Conservation (phyloP, 805 yeast species). For the Sugiyamaella chiloensis region DNA sequence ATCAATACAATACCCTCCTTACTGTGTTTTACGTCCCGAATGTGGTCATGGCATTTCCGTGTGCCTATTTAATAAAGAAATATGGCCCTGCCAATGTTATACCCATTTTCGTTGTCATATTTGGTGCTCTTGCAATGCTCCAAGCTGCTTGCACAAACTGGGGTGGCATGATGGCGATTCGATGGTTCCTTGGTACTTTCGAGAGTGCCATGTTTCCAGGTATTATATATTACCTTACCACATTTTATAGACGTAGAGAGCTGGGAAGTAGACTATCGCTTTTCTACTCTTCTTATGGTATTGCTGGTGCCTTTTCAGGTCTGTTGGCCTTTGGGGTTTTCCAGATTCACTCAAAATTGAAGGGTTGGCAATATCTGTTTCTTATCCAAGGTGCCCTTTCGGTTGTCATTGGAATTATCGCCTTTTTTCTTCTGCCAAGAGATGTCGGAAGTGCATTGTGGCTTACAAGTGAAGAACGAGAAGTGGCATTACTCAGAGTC, state of each 20-base stretch:
- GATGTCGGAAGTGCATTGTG: slow-evolving; percentile 67
- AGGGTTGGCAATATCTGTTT: slow-evolving; percentile 56
- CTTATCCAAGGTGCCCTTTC: slow-evolving; percentile 49
- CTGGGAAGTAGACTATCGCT: slow-evolving; percentile 66
- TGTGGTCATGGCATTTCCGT: slow-evolving; percentile 57
- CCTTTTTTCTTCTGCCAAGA: slow-evolving; percentile 55
- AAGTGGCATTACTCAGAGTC: slow-evolving; percentile 43
- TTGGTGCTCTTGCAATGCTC: slow-evolving; percentile 62
- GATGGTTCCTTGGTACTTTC: slow-evolving; percentile 62
- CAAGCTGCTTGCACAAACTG: slow-evolving; percentile 62
- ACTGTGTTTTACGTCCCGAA: slow-evolving; percentile 73
- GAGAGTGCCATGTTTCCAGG: slow-evolving; percentile 77
- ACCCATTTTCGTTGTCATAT: slow-evolving; percentile 66
- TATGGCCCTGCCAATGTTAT: slow-evolving; percentile 50
- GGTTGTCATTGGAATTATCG: slow-evolving; percentile 30
- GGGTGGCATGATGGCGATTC: slow-evolving; percentile 57
- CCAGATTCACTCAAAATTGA: slow-evolving; percentile 46
- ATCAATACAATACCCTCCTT: slow-evolving; percentile 60
- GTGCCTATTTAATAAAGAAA: slow-evolving; percentile 41
- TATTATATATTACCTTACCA: slow-evolving; percentile 63
- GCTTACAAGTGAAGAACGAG: slow-evolving; percentile 47
- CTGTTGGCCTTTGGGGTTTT: slow-evolving; percentile 63
- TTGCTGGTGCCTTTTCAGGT: slow-evolving; percentile 79
- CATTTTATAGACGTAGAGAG: slow-evolving; percentile 61
- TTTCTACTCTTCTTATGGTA: slow-evolving; percentile 66